Evolutionary conservation across 2,329 filamentous ascomycete species (phyloP).

Genomic region (Pseudogymnoascus verrucosus): DNA sequence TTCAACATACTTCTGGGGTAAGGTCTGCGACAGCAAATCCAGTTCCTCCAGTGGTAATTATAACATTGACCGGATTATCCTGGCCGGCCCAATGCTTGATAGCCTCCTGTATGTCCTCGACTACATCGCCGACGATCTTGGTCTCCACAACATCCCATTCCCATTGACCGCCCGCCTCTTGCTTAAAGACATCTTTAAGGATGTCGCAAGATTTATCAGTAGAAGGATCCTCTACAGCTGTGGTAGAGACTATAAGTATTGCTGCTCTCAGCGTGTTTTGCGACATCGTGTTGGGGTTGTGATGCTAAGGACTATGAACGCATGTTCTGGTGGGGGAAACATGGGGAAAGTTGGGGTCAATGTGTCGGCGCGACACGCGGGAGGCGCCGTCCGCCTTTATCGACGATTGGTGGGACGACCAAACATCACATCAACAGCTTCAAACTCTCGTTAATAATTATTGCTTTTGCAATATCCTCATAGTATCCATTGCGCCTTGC

Average conservation of each 20-base stretch:
- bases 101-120: conserved; percentile 64
- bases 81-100: conserved; percentile 68
- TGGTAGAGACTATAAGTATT: conserved; percentile 85
- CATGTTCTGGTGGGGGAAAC: not conserved
- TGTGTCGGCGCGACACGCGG: not conserved
- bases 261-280: conserved; percentile 54
- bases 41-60: conserved; percentile 86
- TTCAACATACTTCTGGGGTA: conserved; percentile 69
- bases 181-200: conserved; percentile 60
- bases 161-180: conserved; percentile 51
- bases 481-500: conserved; percentile 11
- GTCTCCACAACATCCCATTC: conserved; percentile 62
- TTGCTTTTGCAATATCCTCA: not conserved
- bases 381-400: not conserved
- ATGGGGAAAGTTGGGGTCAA: not conserved
- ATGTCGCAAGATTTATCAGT: conserved; percentile 65
- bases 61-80: conserved; percentile 57
- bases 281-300: conserved; percentile 28
- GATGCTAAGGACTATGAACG: not conserved
- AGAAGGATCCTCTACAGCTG: conserved; percentile 69
- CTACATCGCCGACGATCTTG: conserved; percentile 72
- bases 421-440: not conserved
- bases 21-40: conserved; percentile 80
- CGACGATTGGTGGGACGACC: not conserved
- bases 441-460: not conserved